Conservation (phyloP, 2,329 filamentous ascomycete species). For the Apiospora koreana region DNA sequence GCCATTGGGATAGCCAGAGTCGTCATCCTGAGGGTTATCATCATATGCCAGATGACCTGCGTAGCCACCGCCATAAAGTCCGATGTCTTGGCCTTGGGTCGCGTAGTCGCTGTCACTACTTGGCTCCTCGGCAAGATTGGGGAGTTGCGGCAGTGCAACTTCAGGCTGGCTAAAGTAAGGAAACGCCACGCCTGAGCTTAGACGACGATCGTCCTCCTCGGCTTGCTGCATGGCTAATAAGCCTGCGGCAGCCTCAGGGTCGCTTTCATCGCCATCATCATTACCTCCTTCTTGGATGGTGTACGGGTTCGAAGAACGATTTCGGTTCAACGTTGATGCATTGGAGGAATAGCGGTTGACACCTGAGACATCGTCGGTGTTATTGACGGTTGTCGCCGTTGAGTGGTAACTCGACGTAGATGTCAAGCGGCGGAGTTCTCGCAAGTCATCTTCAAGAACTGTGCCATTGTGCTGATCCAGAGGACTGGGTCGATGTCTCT, state of each 20-base stretch:
- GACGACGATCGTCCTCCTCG: constrained; percentile 72
- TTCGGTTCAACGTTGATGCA: constrained; percentile 41
- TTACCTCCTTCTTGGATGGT: constrained; percentile 26
- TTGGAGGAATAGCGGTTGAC: constrained; percentile 42
- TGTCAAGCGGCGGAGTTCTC: constrained; percentile 43
- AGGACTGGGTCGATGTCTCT: constrained; percentile 40
- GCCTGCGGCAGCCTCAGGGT: constrained; percentile 84
- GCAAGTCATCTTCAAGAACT: constrained; percentile 47
- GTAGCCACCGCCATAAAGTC: constrained; percentile 73
- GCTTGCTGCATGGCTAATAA: constrained; percentile 82
- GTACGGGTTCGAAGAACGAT: constrained; percentile 35
- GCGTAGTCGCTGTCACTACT: constrained; percentile 74
- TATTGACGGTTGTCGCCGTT: constrained; percentile 46
- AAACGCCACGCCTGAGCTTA: constrained; percentile 54
- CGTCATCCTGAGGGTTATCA: constrained; percentile 41
- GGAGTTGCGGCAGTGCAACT: constrained; percentile 37
- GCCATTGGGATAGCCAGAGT: constrained; percentile 43
- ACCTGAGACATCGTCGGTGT: constrained; percentile 35
- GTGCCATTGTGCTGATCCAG: constrained; percentile 44
- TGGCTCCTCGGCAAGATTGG: constrained; percentile 52
- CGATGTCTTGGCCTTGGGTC: constrained; percentile 63
- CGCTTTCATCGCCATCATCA: constrained; percentile 72
- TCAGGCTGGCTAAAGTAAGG: constrained; percentile 43
- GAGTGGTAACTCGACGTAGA: constrained; percentile 46
- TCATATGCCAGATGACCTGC: constrained; percentile 54